Conservation (phyloP, 257 asterid species). For the Solanum etuberosum region DNA sequence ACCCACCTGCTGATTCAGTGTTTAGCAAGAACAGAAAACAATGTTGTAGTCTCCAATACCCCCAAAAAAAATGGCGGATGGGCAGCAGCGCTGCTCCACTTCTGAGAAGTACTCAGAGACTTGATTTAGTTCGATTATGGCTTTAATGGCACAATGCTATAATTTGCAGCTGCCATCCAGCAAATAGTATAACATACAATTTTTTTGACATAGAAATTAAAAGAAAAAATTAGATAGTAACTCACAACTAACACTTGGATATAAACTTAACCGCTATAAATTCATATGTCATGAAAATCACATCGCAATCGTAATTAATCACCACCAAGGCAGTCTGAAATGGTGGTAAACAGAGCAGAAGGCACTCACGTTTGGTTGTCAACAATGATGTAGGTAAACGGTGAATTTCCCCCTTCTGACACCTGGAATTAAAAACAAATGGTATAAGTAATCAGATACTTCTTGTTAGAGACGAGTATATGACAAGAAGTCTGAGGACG, state of each 20-base stretch:
- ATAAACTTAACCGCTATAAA: not conserved
- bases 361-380: constrained; percentile 80
- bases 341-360: constrained; percentile 1
- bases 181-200: not conserved
- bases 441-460: not conserved
- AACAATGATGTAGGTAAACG: constrained; percentile 87
- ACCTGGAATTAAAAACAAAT: constrained; percentile 40
- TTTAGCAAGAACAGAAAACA: constrained; percentile 1
- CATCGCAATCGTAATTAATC: not conserved
- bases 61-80: not conserved
- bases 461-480: not conserved
- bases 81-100: not conserved
- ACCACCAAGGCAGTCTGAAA: not conserved
- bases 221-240: not conserved
- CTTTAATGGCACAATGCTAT: not conserved
- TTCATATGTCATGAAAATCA: not conserved
- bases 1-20: constrained; percentile 4
- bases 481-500: not conserved
- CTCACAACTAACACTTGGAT: not conserved
- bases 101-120: not conserved
- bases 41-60: not conserved
- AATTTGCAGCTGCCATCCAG: not conserved
- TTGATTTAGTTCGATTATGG: not conserved
- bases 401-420: constrained; percentile 88
- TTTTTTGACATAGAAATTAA: not conserved